Evolutionary conservation across 768 basidiomycete species (phyloP), one percentile per base, ranked within the genome.

Genomic region (Sarcomyxa edulis): DNA sequence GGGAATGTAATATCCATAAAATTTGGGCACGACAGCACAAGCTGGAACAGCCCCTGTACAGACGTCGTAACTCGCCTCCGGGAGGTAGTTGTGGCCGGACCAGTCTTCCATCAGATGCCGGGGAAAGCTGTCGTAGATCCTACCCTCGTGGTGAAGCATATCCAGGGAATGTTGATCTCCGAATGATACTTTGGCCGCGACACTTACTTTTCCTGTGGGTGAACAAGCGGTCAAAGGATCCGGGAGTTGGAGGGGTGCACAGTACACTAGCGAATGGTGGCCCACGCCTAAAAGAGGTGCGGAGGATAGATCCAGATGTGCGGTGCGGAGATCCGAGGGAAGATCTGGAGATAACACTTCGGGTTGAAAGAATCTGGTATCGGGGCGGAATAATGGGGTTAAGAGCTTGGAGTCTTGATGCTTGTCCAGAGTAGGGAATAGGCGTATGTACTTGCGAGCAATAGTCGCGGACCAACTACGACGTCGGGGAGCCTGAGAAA

Each of bases 1-100:
- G 1, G 62, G 63, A 0, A 33, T 37, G 37, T 74, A 76, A 46
- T 66, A 73, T 5, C 75, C 71, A 31, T 65, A 75, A 51, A 68
- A 74, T 48, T 74, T 72, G 0, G 74, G 74, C 1, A 68, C 66
- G 30, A 72, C 38, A 2, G 72, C 65, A 9, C 53, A 42, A 5
- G 64, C 58, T 9, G 64, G 66, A 0, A 69, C 64, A 4, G 64
- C 51, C 35, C 52, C 32, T 5, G 10, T 18, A 16, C n/a, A n/a
- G 9, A 39, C 31, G 42, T 40, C 19, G n/a, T n/a, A n/a, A n/a
- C n/a, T n/a, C n/a, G 41, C 27, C 5, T 59, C 58, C 21, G 54
- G 39, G 3, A 63, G 48, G 28, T 62, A 40, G 39, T 62, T 56
- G 38, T 48, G 59, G 7, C 67, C 66, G 43, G 46, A 54, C 51